phyloP scores from a whole-genome alignment of 2,329 filamentous ascomycete species.

The Colletotrichum liriopes region DNA sequence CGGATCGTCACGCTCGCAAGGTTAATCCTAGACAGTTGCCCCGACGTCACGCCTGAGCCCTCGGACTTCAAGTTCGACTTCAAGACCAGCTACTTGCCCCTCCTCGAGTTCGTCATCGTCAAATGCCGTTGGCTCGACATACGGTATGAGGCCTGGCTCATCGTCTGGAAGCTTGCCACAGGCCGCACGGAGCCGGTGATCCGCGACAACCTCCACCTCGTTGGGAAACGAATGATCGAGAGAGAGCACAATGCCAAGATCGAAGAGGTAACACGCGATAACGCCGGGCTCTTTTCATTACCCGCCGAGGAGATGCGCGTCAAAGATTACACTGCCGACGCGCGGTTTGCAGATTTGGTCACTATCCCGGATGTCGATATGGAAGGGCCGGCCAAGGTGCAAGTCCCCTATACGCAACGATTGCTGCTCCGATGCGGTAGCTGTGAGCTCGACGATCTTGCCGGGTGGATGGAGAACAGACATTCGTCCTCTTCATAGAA shows the following conservation, averaged over 20 bases:
- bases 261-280: slow-evolving; percentile 17
- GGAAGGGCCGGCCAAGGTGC: not conserved
- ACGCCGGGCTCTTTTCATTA: slow-evolving; percentile 33
- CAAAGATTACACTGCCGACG: slow-evolving; percentile 26
- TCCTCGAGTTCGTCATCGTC: slow-evolving; percentile 35
- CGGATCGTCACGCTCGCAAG: slow-evolving; percentile 23
- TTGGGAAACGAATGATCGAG: slow-evolving; percentile 30
- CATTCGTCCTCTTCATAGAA: not conserved
- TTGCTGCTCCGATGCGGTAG: slow-evolving; percentile 36
- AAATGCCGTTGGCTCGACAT: slow-evolving; percentile 41
- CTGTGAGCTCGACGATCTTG: slow-evolving; percentile 32
- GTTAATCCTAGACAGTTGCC: slow-evolving; percentile 12
- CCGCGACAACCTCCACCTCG: slow-evolving; percentile 6
- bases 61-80: slow-evolving; percentile 30
- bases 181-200: slow-evolving; percentile 9
- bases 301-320: slow-evolving; percentile 41
- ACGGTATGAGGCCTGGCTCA: slow-evolving; percentile 33
- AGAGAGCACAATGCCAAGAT: slow-evolving; percentile 35
- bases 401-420: slow-evolving; percentile 27
- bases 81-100: slow-evolving; percentile 31
- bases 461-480: slow-evolving; percentile 25
- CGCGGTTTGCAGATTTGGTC: slow-evolving; percentile 21
- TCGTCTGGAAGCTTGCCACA: slow-evolving; percentile 25
- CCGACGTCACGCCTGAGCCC: not conserved
- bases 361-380: not conserved